These are phyloP conservation scores for Elsinoe fawcettii DNA, from an alignment of 2,329 filamentous ascomycete genomes.

Conservation along the genomic window DNA sequence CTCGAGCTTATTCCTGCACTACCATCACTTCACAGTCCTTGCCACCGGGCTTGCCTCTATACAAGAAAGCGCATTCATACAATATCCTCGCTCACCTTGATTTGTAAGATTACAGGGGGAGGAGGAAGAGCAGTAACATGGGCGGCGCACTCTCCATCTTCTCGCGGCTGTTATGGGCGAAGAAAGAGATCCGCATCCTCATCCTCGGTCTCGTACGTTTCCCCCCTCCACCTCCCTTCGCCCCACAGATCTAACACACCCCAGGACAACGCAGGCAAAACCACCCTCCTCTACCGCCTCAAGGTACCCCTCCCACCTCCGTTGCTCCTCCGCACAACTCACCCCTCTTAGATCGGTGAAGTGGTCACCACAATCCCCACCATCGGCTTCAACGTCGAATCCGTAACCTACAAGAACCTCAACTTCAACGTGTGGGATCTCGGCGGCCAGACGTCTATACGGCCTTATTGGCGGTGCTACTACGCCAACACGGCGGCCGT, in stretches of 20 bases:
- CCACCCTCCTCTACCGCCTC: slow-evolving; percentile 87
- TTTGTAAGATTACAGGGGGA: slow-evolving; percentile 3
- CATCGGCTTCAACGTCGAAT: slow-evolving; percentile 98
- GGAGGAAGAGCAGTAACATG: slow-evolving; percentile 34
- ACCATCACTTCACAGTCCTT: not conserved
- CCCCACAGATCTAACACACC: slow-evolving; percentile 13
- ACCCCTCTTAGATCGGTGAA: slow-evolving; percentile 71
- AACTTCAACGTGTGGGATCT: slow-evolving; percentile 99
- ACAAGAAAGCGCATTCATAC: not conserved
- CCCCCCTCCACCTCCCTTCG: not conserved
- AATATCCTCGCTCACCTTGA: not conserved
- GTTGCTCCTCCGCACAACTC: not conserved
- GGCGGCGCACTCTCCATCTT: slow-evolving; percentile 50
- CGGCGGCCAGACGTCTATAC: slow-evolving; percentile 95
- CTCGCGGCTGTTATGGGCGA: slow-evolving; percentile 72
- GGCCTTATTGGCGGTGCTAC: slow-evolving; percentile 98
- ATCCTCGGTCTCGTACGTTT: slow-evolving; percentile 78
- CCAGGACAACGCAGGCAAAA: slow-evolving; percentile 97
- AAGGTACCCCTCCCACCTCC: slow-evolving; percentile 53
- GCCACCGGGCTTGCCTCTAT: not conserved
- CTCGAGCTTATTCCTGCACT: not conserved
- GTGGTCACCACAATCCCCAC: slow-evolving; percentile 98
- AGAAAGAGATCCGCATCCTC: slow-evolving; percentile 96
- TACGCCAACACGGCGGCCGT: slow-evolving; percentile 98
- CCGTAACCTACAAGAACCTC: slow-evolving; percentile 94